Percentiles rank a stretch among this genome's conserved stretches.
Conservation (phyloP, 2,329 filamentous ascomycete genomes). For the Pyrenophora graminea region DNA sequence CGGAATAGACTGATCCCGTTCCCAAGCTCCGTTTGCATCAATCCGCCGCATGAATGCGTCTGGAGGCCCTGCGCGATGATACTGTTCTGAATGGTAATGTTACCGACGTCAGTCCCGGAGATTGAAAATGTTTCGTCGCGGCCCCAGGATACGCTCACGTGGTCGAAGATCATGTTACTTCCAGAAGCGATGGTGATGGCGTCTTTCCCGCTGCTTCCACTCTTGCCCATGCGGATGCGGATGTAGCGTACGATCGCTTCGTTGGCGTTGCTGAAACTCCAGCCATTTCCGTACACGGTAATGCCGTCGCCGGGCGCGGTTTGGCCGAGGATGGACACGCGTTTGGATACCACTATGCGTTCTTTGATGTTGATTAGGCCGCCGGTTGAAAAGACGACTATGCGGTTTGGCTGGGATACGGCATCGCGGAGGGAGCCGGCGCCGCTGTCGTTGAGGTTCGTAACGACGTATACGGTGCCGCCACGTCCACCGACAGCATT, state of each 20-base stretch:
- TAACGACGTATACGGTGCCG: slow-evolving; percentile 55
- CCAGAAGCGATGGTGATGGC: slow-evolving; percentile 59
- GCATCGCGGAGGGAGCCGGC: slow-evolving; percentile 57
- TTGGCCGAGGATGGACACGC: slow-evolving; percentile 57
- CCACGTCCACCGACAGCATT: slow-evolving; percentile 54
- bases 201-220: slow-evolving; percentile 58
- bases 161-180: slow-evolving; percentile 61
- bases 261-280: slow-evolving; percentile 58
- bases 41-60: slow-evolving; percentile 58
- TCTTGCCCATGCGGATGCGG: slow-evolving; percentile 59
- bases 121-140: slow-evolving; percentile 61
- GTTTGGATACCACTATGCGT: slow-evolving; percentile 54
- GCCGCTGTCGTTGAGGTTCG: slow-evolving; percentile 55
- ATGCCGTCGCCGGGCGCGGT: slow-evolving; percentile 57
- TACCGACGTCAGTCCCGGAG: slow-evolving; percentile 50
- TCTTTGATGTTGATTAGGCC: slow-evolving; percentile 56
- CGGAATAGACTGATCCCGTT: slow-evolving; percentile 56
- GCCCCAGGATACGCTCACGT: slow-evolving; percentile 60
- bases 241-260: slow-evolving; percentile 61
- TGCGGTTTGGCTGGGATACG: slow-evolving; percentile 54
- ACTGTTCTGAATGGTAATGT: slow-evolving; percentile 58
- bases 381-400: slow-evolving; percentile 56
- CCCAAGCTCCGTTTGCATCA: slow-evolving; percentile 55
- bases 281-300: slow-evolving; percentile 60
- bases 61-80: slow-evolving; percentile 61